Percentiles rank a stretch among this genome's conserved stretches.
Conservation (phyloP, 768 basidiomycete genomes). For the Lyophyllum shimeji region DNA sequence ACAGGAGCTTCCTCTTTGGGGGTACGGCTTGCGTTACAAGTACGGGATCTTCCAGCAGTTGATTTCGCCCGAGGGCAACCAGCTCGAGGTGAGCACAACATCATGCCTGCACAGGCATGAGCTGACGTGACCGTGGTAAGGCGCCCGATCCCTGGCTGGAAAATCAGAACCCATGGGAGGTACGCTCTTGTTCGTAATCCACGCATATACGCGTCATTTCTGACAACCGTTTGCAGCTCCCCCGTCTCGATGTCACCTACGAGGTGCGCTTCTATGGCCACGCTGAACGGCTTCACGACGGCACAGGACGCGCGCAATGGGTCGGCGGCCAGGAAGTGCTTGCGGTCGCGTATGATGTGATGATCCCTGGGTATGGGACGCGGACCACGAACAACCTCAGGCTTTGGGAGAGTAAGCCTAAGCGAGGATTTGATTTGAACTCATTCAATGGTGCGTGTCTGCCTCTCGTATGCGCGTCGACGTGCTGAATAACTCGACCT, state of each 20-base stretch:
- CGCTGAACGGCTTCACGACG: constrained; percentile 65
- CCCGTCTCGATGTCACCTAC: constrained; percentile 80
- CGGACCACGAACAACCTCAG: constrained; percentile 89
- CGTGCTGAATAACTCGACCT: background rate
- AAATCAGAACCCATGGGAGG: constrained; percentile 85
- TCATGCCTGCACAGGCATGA: background rate
- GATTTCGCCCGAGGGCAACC: constrained; percentile 80
- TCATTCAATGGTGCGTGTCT: constrained; percentile 82
- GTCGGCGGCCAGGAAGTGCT: constrained; percentile 92
- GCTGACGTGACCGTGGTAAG: constrained; percentile 20
- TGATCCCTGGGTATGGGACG: constrained; percentile 86
- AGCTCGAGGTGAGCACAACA: constrained; percentile 55
- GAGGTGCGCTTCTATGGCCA: constrained; percentile 89
- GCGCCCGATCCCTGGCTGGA: constrained; percentile 94
- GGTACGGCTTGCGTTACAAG: constrained; percentile 90
- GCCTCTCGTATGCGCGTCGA: background rate
- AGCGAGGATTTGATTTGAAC: constrained; percentile 90
- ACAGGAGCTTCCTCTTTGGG: constrained; percentile 88
- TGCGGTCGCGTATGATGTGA: constrained; percentile 92
- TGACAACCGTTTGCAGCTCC: constrained; percentile 37
- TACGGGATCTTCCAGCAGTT: constrained; percentile 97
- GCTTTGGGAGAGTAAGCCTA: constrained; percentile 82
- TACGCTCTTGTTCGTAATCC: constrained; percentile 7
- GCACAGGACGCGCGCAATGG: constrained; percentile 66
- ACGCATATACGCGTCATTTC: background rate